These are phyloP conservation scores for Bremia lactucae DNA, from an alignment of 352 stramenopile species.

Conservation along the genomic window DNA sequence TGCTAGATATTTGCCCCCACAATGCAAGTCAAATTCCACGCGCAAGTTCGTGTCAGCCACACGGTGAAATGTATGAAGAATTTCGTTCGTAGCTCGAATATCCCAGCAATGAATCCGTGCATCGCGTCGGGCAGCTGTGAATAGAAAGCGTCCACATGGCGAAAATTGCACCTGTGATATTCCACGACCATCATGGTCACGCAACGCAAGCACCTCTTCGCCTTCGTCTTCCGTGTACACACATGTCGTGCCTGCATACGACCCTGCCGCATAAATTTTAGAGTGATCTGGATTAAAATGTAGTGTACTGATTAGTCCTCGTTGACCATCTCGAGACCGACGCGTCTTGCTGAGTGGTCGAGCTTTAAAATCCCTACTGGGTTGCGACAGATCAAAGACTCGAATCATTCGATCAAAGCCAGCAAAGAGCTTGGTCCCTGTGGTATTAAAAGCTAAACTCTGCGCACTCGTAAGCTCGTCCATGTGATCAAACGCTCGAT, in stretches of 20 bases:
- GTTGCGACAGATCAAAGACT: slow-evolving; percentile 68
- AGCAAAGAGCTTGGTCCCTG: slow-evolving; percentile 69
- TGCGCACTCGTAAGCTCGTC: slow-evolving; percentile 77
- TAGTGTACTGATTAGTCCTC: slow-evolving; percentile 64
- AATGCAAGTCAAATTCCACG: slow-evolving; percentile 71
- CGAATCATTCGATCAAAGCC: slow-evolving; percentile 81
- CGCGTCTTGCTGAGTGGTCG: slow-evolving; percentile 55
- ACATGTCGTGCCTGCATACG: slow-evolving; percentile 70
- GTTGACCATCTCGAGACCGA: slow-evolving; percentile 51
- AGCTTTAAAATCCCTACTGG: slow-evolving; percentile 44
- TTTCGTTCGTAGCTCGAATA: slow-evolving; percentile 57
- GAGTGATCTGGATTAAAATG: slow-evolving; percentile 80
- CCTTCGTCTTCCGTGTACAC: slow-evolving; percentile 78
- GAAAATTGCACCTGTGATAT: slow-evolving; percentile 80
- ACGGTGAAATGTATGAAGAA: slow-evolving; percentile 50
- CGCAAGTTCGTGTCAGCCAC: slow-evolving; percentile 62
- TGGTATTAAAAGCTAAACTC: slow-evolving; percentile 72
- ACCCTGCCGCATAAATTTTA: slow-evolving; percentile 79
- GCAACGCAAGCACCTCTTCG: slow-evolving; percentile 46
- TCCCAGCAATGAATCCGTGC: slow-evolving; percentile 78
- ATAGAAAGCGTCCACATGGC: slow-evolving; percentile 59
- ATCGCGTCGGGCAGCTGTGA: slow-evolving; percentile 63
- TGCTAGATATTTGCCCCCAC: slow-evolving; percentile 41
- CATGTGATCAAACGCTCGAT: slow-evolving; percentile 75
- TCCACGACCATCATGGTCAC: slow-evolving; percentile 60